These are phyloP conservation scores for Adenanthera pavonina DNA, from an alignment of 306 rosid species.

Conservation along the genomic window DNA sequence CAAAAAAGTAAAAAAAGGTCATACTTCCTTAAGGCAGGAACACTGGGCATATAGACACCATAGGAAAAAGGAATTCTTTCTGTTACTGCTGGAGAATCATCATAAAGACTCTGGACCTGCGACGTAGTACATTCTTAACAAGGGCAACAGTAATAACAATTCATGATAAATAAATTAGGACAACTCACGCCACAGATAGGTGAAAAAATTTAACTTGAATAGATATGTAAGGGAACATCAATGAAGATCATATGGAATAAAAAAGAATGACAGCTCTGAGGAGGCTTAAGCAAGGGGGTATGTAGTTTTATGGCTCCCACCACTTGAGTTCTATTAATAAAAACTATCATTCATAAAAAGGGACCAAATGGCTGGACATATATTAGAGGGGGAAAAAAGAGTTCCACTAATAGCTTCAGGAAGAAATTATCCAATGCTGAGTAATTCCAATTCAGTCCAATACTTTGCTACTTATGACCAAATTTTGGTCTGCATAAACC, in stretches of 20 bases:
- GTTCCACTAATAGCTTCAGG: not conserved
- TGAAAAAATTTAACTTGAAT: not conserved
- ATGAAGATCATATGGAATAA: not conserved
- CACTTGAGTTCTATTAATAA: not conserved
- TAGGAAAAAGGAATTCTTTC: conserved; percentile 71
- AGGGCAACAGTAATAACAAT: conserved; percentile 12
- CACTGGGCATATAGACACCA: conserved; percentile 70
- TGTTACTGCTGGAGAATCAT: conserved; percentile 65
- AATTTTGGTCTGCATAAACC: conserved; percentile 19
- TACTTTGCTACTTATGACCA: not conserved
- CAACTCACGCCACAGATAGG: conserved; percentile 21
- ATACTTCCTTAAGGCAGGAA: conserved; percentile 90
- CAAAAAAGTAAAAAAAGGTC: conserved; percentile 7
- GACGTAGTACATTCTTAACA: conserved; percentile 34
- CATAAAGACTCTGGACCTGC: conserved; percentile 74
- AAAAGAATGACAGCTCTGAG: conserved; percentile 12
- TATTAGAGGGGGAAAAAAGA: not conserved
- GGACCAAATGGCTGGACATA: conserved; percentile 4
- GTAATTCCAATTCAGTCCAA: conserved; percentile 10
- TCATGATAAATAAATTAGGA: conserved; percentile 30
- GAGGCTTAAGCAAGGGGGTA: not conserved
- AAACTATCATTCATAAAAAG: conserved; percentile 8
- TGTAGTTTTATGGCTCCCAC: not conserved
- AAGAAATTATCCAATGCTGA: not conserved
- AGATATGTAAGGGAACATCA: not conserved